Evolutionary conservation across 176 grass and related monocot genomes (phyloP).

Genomic region (Saccharum spontaneum): DNA sequence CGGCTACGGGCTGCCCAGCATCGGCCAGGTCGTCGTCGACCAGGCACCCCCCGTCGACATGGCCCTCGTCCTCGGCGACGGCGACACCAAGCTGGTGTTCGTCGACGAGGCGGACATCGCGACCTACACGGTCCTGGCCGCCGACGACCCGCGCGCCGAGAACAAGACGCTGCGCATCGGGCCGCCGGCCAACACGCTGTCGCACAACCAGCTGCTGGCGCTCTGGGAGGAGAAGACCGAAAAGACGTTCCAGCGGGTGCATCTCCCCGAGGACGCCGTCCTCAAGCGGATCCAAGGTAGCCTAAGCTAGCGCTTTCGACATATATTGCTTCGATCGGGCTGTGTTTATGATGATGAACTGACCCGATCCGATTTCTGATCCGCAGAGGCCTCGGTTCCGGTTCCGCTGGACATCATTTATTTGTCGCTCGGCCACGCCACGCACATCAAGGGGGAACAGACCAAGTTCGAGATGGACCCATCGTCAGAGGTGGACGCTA

Average conservation of each 20-base stretch:
- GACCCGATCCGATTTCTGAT: too few relatives aligned
- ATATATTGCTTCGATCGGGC: not conserved
- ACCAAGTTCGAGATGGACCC: constrained; percentile 50
- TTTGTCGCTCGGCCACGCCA: constrained; percentile 43
- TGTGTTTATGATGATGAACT: not conserved
- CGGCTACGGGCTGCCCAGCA: constrained; percentile 35
- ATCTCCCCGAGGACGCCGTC: constrained; percentile 41
- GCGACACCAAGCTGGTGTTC: constrained; percentile 36
- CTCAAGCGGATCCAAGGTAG: constrained; percentile 57
- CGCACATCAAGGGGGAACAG: constrained; percentile 46
- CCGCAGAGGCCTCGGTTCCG: not conserved
- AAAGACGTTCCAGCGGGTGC: constrained; percentile 42
- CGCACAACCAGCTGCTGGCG: constrained; percentile 54
- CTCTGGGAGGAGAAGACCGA: constrained; percentile 63
- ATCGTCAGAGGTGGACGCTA: constrained; percentile 49
- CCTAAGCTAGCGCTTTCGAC: too few relatives aligned
- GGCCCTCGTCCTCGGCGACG: not conserved
- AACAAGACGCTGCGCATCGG: constrained; percentile 49
- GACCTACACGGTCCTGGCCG: constrained; percentile 54
- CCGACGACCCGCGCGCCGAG: constrained; percentile 42
- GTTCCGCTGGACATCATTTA: constrained; percentile 5
- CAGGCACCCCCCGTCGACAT: not conserved
- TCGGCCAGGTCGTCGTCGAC: constrained; percentile 35
- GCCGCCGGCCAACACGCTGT: constrained; percentile 45
- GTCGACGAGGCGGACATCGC: constrained; percentile 53